Conservation (phyloP, 23 red algal genomes). For the Rhodosorus marinus region DNA sequence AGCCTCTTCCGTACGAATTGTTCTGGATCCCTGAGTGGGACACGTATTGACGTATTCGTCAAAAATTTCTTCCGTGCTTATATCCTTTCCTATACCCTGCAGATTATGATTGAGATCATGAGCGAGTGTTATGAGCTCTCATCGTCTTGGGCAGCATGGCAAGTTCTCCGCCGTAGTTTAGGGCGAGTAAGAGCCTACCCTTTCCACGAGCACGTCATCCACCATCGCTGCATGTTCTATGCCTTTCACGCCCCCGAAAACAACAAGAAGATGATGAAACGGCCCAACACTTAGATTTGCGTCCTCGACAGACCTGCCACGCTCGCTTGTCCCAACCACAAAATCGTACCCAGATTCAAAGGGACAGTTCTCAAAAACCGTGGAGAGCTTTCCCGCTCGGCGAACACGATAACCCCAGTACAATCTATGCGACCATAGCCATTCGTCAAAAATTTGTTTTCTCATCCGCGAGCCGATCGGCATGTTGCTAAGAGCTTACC, state of each 20-base stretch:
- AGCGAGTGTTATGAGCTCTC: too few relatives aligned
- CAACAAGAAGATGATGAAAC: slow-evolving; percentile 56
- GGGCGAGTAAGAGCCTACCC: slow-evolving; percentile 5
- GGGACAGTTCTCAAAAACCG: slow-evolving; percentile 23
- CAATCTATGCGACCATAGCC: neutral
- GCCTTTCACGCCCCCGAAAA: slow-evolving; percentile 75
- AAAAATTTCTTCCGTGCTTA: slow-evolving; percentile 86
- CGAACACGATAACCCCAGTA: slow-evolving; percentile 90
- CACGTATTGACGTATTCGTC: slow-evolving; percentile 87
- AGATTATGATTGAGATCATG: too few relatives aligned
- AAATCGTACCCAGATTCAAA: slow-evolving; percentile 40
- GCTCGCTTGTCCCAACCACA: slow-evolving; percentile 76
- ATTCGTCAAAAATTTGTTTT: too few relatives aligned
- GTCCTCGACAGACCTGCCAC: slow-evolving; percentile 15
- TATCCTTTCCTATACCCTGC: too few relatives aligned
- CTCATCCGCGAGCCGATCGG: too few relatives aligned
- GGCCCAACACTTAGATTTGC: neutral
- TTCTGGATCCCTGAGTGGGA: slow-evolving; percentile 71
- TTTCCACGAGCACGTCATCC: slow-evolving; percentile 20
- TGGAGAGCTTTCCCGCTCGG: slow-evolving; percentile 24
- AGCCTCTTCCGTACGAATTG: slow-evolving; percentile 94
- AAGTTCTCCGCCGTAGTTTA: too few relatives aligned
- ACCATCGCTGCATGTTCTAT: slow-evolving; percentile 30
- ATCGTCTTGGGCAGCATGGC: too few relatives aligned
- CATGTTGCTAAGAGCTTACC: too few relatives aligned